A percentile compares a stretch with the other conserved stretches of the same genome.
These are phyloP conservation scores for Ambrosia trifida DNA, from an alignment of 129 eudicot genomes.

Conservation along the genomic window DNA sequence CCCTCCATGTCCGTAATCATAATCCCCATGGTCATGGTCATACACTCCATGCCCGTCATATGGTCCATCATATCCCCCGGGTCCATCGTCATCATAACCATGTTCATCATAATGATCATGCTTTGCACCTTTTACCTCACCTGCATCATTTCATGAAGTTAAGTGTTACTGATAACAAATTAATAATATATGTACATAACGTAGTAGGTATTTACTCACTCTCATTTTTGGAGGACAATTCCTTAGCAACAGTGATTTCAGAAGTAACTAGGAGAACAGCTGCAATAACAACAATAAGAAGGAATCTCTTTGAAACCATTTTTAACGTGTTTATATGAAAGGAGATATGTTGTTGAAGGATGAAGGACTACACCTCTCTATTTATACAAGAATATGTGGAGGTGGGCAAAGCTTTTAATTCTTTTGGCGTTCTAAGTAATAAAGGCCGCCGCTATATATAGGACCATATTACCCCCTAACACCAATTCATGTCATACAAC, in stretches of 20 bases:
- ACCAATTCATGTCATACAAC: too few species aligned
- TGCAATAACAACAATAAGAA: constrained; percentile 1
- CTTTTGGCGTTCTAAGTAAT: background rate
- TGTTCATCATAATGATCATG: background rate
- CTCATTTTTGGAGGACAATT: constrained; percentile 7
- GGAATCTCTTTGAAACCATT: constrained; percentile 11
- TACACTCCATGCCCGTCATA: constrained; percentile 10
- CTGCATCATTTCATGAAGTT: constrained; percentile 2
- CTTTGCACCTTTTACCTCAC: constrained; percentile 2
- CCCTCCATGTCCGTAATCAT: too few species aligned
- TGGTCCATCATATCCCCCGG: too few species aligned
- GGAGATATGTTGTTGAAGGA: background rate
- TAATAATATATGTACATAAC: background rate
- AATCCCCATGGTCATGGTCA: background rate
- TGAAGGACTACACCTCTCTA: background rate
- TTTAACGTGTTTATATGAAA: background rate
- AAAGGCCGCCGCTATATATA: background rate
- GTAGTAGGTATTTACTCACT: background rate
- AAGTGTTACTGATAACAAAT: background rate
- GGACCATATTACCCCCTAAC: too few species aligned
- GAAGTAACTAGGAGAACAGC: background rate
- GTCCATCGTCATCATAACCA: background rate
- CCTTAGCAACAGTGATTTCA: constrained; percentile 1
- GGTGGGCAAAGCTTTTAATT: constrained; percentile 9
- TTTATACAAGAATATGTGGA: constrained; percentile 7